Base-by-base conservation (phyloP, 345 rosid genomes). In the Eutrema yunnanense region DNA sequence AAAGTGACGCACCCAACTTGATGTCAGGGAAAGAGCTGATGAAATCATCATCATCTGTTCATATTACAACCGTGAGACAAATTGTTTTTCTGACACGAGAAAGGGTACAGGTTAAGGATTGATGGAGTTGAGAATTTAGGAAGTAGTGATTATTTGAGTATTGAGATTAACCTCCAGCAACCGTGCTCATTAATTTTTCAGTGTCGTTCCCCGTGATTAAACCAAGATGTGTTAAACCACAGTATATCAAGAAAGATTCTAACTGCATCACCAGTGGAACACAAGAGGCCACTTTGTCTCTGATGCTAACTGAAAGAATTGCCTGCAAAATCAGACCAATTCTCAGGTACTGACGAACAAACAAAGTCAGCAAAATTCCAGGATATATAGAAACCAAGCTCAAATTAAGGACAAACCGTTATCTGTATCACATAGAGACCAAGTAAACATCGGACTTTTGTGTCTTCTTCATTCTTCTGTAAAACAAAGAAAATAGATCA, bases 1-100 rank as follows among this genome's bases (percentile, higher is more conserved):
- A 79, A 79, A 92, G 90, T 55, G 86, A 75, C 57, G 93, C 97
- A 56, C 97, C 99, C 71, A 80, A 89, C 54, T 81, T 83, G 76
- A 85, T 73, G 75, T 82, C 78, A 73, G 85, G 79, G 66, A 79
- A 79, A 62, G 72, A 74, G 70, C 33, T 80, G 78, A 67, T 37
- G 62, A 16, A 73, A 71, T 84, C 81, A 74, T 88, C 92, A 53
- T 84, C 81, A 9, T 87, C 97, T 84, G 80, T 72, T 60, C 64
- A 73, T 46, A 54, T 36, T 54, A 72, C 36, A 50, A 58, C 54
- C 27, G 33, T 38, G 42, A 56, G 68, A 30, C 8, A 65, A 65
- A 51, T 27, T 5, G 44, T 34, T 27, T 22, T 61, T 42, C 13
- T 59, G 73, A 41, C 13, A 57, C n/a, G 38, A 47, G 46, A 64